Evolutionary conservation across 768 basidiomycete genomes (phyloP).

Genomic region (Leucosporidium yakuticum): DNA sequence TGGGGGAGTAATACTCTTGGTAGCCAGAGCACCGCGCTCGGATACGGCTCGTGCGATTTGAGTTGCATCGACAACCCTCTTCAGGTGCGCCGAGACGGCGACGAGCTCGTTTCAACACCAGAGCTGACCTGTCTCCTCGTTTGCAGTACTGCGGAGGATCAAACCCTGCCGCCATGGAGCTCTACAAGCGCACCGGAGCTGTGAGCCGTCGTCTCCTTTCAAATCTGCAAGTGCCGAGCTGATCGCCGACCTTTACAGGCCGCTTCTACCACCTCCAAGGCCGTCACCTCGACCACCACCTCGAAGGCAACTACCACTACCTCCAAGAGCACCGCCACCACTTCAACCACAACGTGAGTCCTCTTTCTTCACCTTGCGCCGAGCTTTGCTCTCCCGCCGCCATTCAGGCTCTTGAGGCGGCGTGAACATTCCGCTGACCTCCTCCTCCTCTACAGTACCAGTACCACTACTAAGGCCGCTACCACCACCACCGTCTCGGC

Average conservation of each 20-base stretch:
- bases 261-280: background rate
- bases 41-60: slow-evolving; percentile 9
- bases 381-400: background rate
- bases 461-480: background rate
- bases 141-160: background rate
- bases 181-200: background rate
- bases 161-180: background rate
- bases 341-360: background rate
- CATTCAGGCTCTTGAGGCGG: too few relatives aligned
- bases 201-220: background rate
- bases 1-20: slow-evolving; percentile 27
- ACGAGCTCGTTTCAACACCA: background rate
- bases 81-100: background rate
- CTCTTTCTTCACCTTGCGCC: background rate
- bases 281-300: background rate
- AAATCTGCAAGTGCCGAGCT: background rate
- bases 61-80: slow-evolving; percentile 20
- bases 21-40: slow-evolving; percentile 1
- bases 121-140: background rate
- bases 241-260: background rate
- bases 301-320: background rate
- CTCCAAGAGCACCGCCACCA: background rate
- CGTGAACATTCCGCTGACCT: too few relatives aligned
- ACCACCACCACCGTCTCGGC: background rate
- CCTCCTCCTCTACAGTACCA: background rate